Conservation (phyloP, 2,329 filamentous ascomycete genomes). For the Phialophora chinensis region DNA sequence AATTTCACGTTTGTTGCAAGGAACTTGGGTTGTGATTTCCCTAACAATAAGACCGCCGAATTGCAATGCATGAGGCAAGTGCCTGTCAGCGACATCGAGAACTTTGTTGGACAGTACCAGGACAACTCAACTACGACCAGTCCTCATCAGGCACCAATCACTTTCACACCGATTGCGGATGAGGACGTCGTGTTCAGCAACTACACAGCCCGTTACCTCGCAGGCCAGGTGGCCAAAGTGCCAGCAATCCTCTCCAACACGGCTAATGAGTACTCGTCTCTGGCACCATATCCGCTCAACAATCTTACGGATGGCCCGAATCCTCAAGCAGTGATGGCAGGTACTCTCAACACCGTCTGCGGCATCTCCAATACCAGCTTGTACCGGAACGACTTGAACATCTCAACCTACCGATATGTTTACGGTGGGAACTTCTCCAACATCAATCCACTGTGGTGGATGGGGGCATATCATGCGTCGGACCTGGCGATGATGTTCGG, state of each 20-base stretch:
- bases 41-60: constrained; percentile 37
- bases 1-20: constrained; percentile 44
- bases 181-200: constrained; percentile 43
- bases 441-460: constrained; percentile 48
- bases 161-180: constrained; percentile 40
- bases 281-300: constrained; percentile 13
- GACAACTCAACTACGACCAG: constrained; percentile 27
- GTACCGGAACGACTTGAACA: constrained; percentile 35
- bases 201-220: constrained; percentile 36
- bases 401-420: constrained; percentile 49
- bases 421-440: constrained; percentile 53
- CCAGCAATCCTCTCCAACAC: constrained; percentile 31
- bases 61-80: constrained; percentile 43
- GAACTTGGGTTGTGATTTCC: constrained; percentile 40
- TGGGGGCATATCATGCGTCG: constrained; percentile 44
- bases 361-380: constrained; percentile 17
- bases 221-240: constrained; percentile 33
- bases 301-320: constrained; percentile 14
- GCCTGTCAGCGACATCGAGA: constrained; percentile 40
- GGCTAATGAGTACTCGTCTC: constrained; percentile 12
- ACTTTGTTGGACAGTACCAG: constrained; percentile 41
- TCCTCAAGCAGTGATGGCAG: constrained; percentile 9
- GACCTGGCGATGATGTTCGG: constrained; percentile 47
- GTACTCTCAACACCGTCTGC: constrained; percentile 16
- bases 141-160: constrained; percentile 26